phyloP scores from a whole-genome alignment of 352 stramenopile genomes.

The Elongisporangium undulatum region DNA sequence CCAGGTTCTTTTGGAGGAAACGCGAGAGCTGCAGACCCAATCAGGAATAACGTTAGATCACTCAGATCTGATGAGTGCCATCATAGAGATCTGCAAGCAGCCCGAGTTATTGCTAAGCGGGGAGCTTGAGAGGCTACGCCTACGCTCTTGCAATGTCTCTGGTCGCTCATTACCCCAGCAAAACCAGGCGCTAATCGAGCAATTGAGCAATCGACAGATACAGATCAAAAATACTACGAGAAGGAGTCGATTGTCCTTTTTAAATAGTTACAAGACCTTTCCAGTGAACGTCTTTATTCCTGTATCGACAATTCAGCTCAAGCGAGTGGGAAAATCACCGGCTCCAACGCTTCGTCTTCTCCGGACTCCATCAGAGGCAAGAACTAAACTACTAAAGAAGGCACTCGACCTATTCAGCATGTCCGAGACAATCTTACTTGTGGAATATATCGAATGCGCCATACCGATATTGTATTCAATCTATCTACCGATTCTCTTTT shows the following conservation, averaged over 20 bases:
- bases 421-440: slow-evolving; percentile 4
- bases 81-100: not conserved
- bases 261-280: not conserved
- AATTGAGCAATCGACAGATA: not conserved
- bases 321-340: not conserved
- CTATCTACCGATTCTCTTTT: slow-evolving; percentile 6
- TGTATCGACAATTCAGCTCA: not conserved
- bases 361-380: not conserved
- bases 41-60: not conserved
- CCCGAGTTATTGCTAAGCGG: not conserved
- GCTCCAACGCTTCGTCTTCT: not conserved
- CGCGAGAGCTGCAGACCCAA: not conserved
- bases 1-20: not conserved
- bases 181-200: not conserved
- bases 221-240: not conserved
- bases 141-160: not conserved
- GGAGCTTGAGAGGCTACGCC: not conserved
- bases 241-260: not conserved
- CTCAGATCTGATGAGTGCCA: not conserved
- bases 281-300: not conserved
- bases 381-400: not conserved
- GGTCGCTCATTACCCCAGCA: not conserved
- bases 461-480: slow-evolving; percentile 4
- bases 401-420: not conserved
- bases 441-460: slow-evolving; percentile 6